Evolutionary conservation across 257 asterid species (phyloP).

Genomic region (Petunia axillaris): DNA sequence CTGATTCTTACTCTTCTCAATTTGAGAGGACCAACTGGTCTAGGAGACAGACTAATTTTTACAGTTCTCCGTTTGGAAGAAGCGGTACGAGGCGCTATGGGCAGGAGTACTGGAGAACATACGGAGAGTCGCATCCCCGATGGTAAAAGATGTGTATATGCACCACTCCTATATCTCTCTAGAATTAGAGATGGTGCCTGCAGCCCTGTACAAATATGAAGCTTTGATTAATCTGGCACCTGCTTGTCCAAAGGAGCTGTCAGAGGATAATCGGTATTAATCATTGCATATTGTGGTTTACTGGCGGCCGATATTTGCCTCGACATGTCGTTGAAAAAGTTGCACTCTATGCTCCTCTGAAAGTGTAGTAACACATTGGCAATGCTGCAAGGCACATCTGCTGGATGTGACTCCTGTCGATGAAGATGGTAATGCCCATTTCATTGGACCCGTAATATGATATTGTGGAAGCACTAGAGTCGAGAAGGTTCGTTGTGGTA

Average conservation of each 20-base stretch:
- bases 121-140: slow-evolving; percentile 38
- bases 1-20: slow-evolving; percentile 65
- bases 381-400: not conserved
- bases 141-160: slow-evolving; percentile 38
- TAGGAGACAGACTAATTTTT: slow-evolving; percentile 49
- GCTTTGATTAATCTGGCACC: slow-evolving; percentile 2
- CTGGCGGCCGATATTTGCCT: not conserved
- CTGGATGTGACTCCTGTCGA: not conserved
- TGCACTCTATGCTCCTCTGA: not conserved
- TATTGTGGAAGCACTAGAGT: not conserved
- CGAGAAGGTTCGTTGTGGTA: not conserved
- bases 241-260: not conserved
- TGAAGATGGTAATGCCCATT: not conserved
- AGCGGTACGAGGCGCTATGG: slow-evolving; percentile 57
- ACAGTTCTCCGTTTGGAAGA: slow-evolving; percentile 53
- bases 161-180: not conserved
- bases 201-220: not conserved
- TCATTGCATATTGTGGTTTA: not conserved
- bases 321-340: not conserved
- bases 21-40: slow-evolving; percentile 47
- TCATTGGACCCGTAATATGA: not conserved
- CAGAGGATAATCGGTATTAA: not conserved
- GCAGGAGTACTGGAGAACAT: slow-evolving; percentile 51
- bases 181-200: not conserved
- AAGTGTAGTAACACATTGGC: not conserved